Percentiles rank a stretch among this genome's conserved stretches.
Evolutionary conservation across 768 basidiomycete genomes (phyloP).

Genomic region (Leucocoprinus leucothites): DNA sequence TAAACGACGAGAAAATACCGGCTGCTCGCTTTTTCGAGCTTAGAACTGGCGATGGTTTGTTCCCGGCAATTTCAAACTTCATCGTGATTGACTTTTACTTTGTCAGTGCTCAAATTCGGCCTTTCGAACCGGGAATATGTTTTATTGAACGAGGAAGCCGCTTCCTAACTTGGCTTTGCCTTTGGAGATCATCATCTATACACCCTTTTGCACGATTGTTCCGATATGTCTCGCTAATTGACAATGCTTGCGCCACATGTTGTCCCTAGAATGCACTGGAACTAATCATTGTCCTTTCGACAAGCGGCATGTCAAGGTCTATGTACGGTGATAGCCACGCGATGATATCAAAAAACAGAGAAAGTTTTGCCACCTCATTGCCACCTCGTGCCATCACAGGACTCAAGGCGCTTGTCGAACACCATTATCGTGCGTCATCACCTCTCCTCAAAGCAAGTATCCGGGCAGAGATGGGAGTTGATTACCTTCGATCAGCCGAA

Average conservation of each 20-base stretch:
- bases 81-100: conserved; percentile 1
- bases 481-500: conserved; percentile 1
- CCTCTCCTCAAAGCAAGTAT: conserved; percentile 6
- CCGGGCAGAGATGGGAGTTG: neutral
- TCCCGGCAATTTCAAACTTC: neutral
- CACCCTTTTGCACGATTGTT: conserved; percentile 2
- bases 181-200: conserved; percentile 11
- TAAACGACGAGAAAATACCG: conserved; percentile 86
- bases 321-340: conserved; percentile 11
- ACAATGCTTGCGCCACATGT: conserved; percentile 11
- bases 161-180: conserved; percentile 22
- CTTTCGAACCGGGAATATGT: conserved; percentile 82
- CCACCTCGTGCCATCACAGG: conserved; percentile 10
- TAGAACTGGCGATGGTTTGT: conserved; percentile 71
- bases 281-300: conserved; percentile 10
- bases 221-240: conserved; percentile 13
- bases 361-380: conserved; percentile 9
- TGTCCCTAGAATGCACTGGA: conserved; percentile 7
- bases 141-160: conserved; percentile 74
- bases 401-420: conserved; percentile 3
- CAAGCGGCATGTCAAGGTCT: conserved; percentile 7
- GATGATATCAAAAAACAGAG: conserved; percentile 8
- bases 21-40: conserved; percentile 85
- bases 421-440: conserved; percentile 15
- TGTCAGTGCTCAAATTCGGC: conserved; percentile 81